phyloP scores from a whole-genome alignment of 2,329 filamentous ascomycete species.

The Zymoseptoria passerinii region DNA sequence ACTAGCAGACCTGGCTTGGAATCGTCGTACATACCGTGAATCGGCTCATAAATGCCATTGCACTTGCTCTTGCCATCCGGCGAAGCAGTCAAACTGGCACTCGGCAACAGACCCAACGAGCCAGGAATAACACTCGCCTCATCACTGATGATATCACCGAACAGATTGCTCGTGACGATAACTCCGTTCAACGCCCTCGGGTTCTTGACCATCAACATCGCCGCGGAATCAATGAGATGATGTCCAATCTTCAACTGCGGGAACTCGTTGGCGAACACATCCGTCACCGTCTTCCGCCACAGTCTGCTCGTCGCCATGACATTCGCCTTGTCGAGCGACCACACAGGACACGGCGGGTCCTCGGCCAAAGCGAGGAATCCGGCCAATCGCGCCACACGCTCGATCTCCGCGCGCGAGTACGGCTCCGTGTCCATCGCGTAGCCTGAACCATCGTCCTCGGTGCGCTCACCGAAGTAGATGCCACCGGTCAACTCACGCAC shows the following conservation, averaged over 20 bases:
- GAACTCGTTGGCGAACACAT: slow-evolving; percentile 82
- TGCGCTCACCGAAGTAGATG: slow-evolving; percentile 89
- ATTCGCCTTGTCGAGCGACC: slow-evolving; percentile 92
- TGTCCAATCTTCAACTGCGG: slow-evolving; percentile 75
- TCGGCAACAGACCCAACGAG: slow-evolving; percentile 78
- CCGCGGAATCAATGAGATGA: slow-evolving; percentile 92
- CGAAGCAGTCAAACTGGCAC: slow-evolving; percentile 75
- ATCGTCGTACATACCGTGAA: slow-evolving; percentile 59
- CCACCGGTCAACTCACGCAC: slow-evolving; percentile 87
- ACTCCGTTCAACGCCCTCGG: slow-evolving; percentile 81
- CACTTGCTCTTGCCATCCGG: slow-evolving; percentile 77
- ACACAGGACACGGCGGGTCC: slow-evolving; percentile 68
- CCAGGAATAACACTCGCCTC: slow-evolving; percentile 93
- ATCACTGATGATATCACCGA: slow-evolving; percentile 92
- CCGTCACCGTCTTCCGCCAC: slow-evolving; percentile 79
- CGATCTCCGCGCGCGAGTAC: slow-evolving; percentile 77
- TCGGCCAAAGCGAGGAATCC: slow-evolving; percentile 71
- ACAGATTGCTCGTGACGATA: slow-evolving; percentile 86
- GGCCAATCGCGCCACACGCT: slow-evolving; percentile 76
- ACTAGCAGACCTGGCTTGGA: not conserved
- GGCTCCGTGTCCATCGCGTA: slow-evolving; percentile 76
- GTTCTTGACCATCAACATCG: slow-evolving; percentile 96
- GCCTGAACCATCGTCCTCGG: slow-evolving; percentile 68
- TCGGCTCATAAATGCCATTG: slow-evolving; percentile 96
- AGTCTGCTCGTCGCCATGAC: slow-evolving; percentile 83